Conservation (phyloP, 129 eudicot genomes). For the Rutidosis leptorrhynchoides region DNA sequence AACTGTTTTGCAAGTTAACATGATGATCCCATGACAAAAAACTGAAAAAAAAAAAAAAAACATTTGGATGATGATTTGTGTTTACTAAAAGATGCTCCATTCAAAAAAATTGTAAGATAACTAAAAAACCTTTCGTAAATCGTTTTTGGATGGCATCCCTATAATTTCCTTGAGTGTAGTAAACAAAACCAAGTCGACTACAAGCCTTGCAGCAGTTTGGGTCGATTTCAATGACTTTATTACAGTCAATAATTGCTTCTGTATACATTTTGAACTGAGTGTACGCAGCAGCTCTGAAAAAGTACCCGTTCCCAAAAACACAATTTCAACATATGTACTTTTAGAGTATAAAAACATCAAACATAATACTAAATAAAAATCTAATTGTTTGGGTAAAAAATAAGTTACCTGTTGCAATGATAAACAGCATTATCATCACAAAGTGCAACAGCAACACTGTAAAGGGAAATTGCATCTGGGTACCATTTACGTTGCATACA, state of each 20-base stretch:
- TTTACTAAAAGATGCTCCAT: not conserved
- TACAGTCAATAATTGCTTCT: constrained; percentile 70
- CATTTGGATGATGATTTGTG: not conserved
- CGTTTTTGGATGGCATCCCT: constrained; percentile 79
- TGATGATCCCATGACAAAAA: constrained; percentile 3
- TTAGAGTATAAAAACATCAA: not conserved
- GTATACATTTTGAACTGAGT: constrained; percentile 68
- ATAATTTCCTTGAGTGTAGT: constrained; percentile 86
- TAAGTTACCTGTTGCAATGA: constrained; percentile 80
- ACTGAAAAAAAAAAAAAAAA: no score
- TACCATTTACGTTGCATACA: constrained; percentile 70
- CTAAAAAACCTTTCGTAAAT: constrained; percentile 60
- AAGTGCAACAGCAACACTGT: constrained; percentile 76
- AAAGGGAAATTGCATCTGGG: constrained; percentile 69
- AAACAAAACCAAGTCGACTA: constrained; percentile 87
- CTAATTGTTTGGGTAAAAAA: constrained; percentile 1
- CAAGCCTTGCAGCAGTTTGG: constrained; percentile 92
- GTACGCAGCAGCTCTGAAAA: constrained; percentile 83
- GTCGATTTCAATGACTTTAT: constrained; percentile 65
- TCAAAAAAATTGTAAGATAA: not conserved
- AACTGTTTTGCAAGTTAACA: no score
- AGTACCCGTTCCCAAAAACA: constrained; percentile 1
- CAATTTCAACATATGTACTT: not conserved
- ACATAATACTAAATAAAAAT: constrained; percentile 6
- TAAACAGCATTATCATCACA: constrained; percentile 73